A percentile compares a stretch with the other conserved stretches of the same genome.
Evolutionary conservation across 345 rosid genomes (phyloP).

Genomic region (Laguncularia racemosa): DNA sequence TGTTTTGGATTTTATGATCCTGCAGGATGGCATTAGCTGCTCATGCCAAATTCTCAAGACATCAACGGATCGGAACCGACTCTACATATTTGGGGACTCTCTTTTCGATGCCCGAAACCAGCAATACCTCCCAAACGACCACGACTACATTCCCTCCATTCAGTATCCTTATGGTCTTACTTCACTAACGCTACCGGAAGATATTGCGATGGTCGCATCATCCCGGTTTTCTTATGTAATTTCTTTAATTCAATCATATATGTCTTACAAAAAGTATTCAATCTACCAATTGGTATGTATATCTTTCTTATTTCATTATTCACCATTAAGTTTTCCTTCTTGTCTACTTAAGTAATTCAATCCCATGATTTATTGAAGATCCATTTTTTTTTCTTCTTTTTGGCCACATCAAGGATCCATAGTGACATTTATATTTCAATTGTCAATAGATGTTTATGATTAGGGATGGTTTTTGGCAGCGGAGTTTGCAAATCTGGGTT

Average conservation of each 20-base stretch:
- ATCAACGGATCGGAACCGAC: neutral
- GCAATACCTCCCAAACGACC: conserved; percentile 2
- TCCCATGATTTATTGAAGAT: neutral
- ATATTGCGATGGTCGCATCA: conserved; percentile 28
- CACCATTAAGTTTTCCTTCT: neutral
- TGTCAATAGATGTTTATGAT: no score
- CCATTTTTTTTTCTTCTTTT: no score
- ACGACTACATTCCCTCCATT: conserved; percentile 15
- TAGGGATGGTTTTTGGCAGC: neutral
- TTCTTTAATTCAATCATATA: neutral
- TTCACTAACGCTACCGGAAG: conserved; percentile 26
- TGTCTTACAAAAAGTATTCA: neutral
- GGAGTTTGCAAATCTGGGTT: neutral
- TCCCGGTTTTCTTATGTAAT: conserved; percentile 33
- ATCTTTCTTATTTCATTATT: no score
- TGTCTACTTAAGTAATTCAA: neutral
- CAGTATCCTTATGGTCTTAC: conserved; percentile 28
- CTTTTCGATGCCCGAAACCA: neutral
- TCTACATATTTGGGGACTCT: conserved; percentile 12
- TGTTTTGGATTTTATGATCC: neutral
- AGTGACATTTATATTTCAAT: no score
- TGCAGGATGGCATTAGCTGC: neutral
- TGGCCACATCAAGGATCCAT: no score
- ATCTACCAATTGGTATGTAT: no score
- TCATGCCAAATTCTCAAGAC: neutral